These are phyloP conservation scores for Amniculicola lignicola DNA, from an alignment of 495 filamentous ascomycete species.

Conservation along the genomic window DNA sequence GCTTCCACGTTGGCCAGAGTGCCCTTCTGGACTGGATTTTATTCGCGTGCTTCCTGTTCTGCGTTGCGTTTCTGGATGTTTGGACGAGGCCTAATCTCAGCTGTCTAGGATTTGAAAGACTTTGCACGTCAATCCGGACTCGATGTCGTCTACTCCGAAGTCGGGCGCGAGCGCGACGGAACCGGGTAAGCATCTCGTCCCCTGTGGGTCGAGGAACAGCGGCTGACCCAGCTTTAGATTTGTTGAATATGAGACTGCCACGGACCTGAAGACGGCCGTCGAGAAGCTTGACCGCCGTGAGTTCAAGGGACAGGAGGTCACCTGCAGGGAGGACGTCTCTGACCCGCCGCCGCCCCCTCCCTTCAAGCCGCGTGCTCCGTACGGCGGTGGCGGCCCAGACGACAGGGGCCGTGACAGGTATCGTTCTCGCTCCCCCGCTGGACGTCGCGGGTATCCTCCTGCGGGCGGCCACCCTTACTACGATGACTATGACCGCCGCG, in stretches of 20 bases:
- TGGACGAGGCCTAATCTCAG: conserved; percentile 55
- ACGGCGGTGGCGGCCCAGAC: conserved; percentile 50
- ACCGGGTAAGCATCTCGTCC: conserved; percentile 68
- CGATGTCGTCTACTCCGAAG: conserved; percentile 98
- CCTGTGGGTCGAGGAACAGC: not conserved
- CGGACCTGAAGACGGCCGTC: conserved; percentile 83
- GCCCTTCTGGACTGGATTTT: conserved; percentile 19
- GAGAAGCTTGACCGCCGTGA: conserved; percentile 88
- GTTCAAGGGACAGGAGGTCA: conserved; percentile 83
- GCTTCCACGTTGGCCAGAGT: too few relatives aligned
- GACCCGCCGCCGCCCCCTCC: conserved; percentile 41
- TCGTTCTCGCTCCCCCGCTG: conserved; percentile 74
- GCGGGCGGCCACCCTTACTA: conserved; percentile 52
- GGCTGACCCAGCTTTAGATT: conserved; percentile 59
- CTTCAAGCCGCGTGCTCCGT: conserved; percentile 30
- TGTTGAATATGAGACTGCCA: conserved; percentile 93
- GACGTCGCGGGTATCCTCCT: conserved; percentile 57
- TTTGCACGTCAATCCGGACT: conserved; percentile 95
- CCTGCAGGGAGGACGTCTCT: conserved; percentile 81
- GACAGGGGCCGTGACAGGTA: conserved; percentile 65
- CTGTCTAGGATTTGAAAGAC: conserved; percentile 95
- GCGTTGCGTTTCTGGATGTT: conserved; percentile 43
- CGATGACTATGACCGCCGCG: conserved; percentile 66
- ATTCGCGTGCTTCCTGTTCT: conserved; percentile 35
- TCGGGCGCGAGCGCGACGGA: conserved; percentile 85